Evolutionary conservation across 495 filamentous ascomycete species (phyloP).

Genomic region (Aspergillus haitiensis): DNA sequence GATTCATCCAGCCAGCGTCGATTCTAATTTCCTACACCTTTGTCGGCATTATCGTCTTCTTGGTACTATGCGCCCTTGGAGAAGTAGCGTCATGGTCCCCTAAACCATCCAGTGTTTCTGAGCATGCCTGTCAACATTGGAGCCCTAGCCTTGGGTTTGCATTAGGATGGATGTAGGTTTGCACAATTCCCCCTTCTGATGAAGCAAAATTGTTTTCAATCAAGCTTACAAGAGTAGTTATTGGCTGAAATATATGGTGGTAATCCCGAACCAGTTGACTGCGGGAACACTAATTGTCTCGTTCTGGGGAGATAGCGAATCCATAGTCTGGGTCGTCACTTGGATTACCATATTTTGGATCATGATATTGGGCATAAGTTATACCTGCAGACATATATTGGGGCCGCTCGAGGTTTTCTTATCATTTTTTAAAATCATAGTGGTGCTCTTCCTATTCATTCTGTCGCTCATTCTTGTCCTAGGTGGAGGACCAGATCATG

Average conservation of each 20-base stretch:
- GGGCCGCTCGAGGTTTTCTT: slow-evolving; percentile 55
- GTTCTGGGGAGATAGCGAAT: slow-evolving; percentile 60
- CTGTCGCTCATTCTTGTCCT: slow-evolving; percentile 62
- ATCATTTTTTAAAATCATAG: slow-evolving; percentile 63
- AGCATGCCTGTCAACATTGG: slow-evolving; percentile 60
- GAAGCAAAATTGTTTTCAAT: neutral
- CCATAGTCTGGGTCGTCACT: slow-evolving; percentile 65
- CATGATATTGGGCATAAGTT: slow-evolving; percentile 61
- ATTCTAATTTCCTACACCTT: slow-evolving; percentile 67
- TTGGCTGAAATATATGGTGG: slow-evolving; percentile 68
- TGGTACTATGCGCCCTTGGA: slow-evolving; percentile 62
- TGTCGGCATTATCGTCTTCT: slow-evolving; percentile 59
- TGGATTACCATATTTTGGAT: slow-evolving; percentile 71
- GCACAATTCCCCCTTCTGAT: neutral
- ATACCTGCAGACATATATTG: slow-evolving; percentile 49
- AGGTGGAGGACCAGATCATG: slow-evolving; percentile 69
- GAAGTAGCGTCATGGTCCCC: slow-evolving; percentile 66
- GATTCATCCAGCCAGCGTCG: slow-evolving; percentile 43
- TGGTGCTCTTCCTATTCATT: slow-evolving; percentile 66
- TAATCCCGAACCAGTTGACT: slow-evolving; percentile 76
- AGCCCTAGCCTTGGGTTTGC: slow-evolving; percentile 65
- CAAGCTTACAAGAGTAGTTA: slow-evolving; percentile 33
- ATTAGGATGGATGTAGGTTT: slow-evolving; percentile 53
- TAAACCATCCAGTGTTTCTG: slow-evolving; percentile 55
- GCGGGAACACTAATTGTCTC: slow-evolving; percentile 70